phyloP scores from a whole-genome alignment of 192 early-diverging fungal genomes.

The Coemansia sp. region DNA sequence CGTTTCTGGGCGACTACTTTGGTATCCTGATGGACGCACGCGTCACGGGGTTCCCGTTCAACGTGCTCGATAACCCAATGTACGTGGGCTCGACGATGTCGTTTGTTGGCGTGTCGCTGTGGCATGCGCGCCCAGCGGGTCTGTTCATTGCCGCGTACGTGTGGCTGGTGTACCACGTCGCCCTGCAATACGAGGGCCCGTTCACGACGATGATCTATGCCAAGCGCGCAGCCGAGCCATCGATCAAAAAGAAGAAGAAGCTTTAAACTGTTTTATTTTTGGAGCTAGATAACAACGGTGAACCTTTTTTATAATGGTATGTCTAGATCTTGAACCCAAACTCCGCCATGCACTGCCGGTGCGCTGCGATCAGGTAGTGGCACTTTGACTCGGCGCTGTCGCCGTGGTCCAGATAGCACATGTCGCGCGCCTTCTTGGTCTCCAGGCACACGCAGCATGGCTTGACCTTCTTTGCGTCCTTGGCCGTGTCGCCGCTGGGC shows the following conservation, averaged over 20 bases:
- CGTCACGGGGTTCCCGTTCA: constrained; percentile 91
- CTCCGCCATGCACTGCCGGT: constrained; percentile 86
- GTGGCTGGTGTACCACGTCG: constrained; percentile 72
- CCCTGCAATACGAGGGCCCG: constrained; percentile 77
- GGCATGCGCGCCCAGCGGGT: constrained; percentile 71
- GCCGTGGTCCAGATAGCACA: constrained; percentile 82
- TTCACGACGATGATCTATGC: constrained; percentile 82
- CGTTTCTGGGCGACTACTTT: constrained; percentile 94
- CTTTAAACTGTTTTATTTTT: constrained; percentile 10
- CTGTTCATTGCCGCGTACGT: constrained; percentile 66
- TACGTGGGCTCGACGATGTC: constrained; percentile 86
- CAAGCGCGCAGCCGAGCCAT: constrained; percentile 43
- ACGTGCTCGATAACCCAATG: constrained; percentile 92
- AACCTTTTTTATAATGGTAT: no score
- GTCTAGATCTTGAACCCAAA: constrained; percentile 89
- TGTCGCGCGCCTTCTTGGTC: constrained; percentile 86
- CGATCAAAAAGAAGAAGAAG: constrained; percentile 30
- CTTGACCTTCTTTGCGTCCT: constrained; percentile 51
- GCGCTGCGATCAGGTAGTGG: constrained; percentile 80
- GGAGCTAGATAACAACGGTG: no score
- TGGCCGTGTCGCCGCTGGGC: no score
- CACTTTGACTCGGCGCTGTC: constrained; percentile 76
- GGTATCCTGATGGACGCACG: constrained; percentile 86
- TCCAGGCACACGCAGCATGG: constrained; percentile 98
- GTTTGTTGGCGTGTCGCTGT: constrained; percentile 81